These are phyloP conservation scores for Lanmaoa rubissima DNA, from an alignment of 768 basidiomycete species.

Conservation along the genomic window DNA sequence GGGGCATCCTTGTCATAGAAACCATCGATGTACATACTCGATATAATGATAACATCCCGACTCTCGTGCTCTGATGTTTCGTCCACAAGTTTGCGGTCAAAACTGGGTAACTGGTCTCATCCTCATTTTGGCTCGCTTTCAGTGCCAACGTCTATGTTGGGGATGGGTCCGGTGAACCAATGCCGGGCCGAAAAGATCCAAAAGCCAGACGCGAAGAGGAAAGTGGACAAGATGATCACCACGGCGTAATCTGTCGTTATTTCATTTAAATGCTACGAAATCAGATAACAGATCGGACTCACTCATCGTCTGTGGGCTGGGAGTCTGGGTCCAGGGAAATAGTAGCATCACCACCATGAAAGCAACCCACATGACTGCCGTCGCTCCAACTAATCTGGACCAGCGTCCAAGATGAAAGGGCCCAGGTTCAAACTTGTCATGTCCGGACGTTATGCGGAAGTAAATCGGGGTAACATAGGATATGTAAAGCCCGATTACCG, in stretches of 20 bases:
- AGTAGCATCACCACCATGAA: constrained; percentile 36
- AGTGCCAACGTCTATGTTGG: constrained; percentile 22
- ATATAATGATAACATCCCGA: neutral
- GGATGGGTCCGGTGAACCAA: constrained; percentile 37
- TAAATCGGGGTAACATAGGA: constrained; percentile 40
- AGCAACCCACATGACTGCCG: constrained; percentile 30
- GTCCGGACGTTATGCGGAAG: constrained; percentile 36
- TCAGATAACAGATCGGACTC: constrained; percentile 6
- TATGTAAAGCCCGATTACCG: constrained; percentile 36
- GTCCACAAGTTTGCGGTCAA: neutral
- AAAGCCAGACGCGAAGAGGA: constrained; percentile 29
- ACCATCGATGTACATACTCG: constrained; percentile 6
- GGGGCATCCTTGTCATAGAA: constrained; percentile 89
- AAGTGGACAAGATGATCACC: constrained; percentile 32
- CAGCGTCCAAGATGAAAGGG: constrained; percentile 35
- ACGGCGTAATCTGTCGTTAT: constrained; percentile 19
- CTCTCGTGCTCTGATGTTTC: neutral
- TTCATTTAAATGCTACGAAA: neutral
- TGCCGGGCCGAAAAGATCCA: constrained; percentile 36
- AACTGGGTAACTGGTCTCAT: neutral
- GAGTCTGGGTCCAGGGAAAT: constrained; percentile 31
- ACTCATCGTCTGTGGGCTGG: constrained; percentile 34
- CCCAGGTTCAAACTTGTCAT: constrained; percentile 33
- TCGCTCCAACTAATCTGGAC: constrained; percentile 31
- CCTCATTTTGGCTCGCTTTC: constrained; percentile 5